Percentiles rank a stretch among this genome's conserved stretches.
phyloP scores from a whole-genome alignment of 257 asterid genomes.

The Solanum tarapatanum region DNA sequence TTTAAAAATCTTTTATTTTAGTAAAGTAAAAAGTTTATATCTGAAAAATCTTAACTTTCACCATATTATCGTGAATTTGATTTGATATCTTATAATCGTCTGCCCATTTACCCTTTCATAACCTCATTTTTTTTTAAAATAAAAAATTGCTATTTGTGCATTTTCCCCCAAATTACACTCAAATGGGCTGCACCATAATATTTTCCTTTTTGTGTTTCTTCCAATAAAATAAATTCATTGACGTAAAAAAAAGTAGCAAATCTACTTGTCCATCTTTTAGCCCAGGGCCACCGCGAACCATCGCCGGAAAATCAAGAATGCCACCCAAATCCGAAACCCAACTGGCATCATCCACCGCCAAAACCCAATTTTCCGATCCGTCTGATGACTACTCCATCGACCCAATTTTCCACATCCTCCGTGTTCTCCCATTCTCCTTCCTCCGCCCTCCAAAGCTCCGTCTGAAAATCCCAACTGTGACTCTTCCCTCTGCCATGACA shows the following conservation, averaged over 20 bases:
- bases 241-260: not conserved
- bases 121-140: too few species aligned
- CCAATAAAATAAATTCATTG: not conserved
- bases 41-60: too few species aligned
- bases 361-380: conserved; percentile 14
- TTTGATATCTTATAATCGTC: not conserved
- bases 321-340: conserved; percentile 8
- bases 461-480: conserved; percentile 58
- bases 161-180: not conserved
- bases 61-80: not conserved
- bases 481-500: conserved; percentile 95
- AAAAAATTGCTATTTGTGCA: not conserved
- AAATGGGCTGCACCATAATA: not conserved
- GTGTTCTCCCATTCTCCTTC: conserved; percentile 53
- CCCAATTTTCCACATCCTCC: conserved; percentile 51
- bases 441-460: conserved; percentile 95
- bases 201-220: not conserved
- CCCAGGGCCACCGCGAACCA: not conserved
- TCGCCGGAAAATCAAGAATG: not conserved
- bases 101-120: too few species aligned
- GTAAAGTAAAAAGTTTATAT: not conserved
- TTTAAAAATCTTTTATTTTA: too few species aligned
- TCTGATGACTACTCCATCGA: conserved; percentile 33
- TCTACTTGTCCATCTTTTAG: not conserved
- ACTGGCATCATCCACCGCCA: conserved; percentile 2